Percentiles rank a stretch among this genome's conserved stretches.
These are phyloP conservation scores for Alternaria triticina DNA, from an alignment of 2,329 filamentous ascomycete species.

Conservation along the genomic window DNA sequence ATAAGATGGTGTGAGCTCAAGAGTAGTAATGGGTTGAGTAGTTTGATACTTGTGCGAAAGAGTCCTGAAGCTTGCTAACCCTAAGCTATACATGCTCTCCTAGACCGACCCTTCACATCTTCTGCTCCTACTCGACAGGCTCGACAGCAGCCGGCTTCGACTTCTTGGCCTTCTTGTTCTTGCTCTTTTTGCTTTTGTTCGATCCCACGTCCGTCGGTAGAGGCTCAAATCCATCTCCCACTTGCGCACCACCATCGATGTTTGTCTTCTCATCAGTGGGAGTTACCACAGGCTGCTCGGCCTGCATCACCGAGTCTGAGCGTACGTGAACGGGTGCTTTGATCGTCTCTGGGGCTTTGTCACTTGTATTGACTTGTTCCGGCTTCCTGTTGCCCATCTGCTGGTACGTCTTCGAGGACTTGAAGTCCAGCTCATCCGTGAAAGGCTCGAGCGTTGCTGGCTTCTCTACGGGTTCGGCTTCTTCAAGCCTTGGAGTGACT, in stretches of 20 bases:
- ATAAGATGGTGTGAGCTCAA: too few relatives aligned
- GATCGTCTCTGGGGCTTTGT: background rate
- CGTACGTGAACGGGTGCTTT: conserved; percentile 7
- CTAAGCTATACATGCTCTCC: too few relatives aligned
- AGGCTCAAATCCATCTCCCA: too few relatives aligned
- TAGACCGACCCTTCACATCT: too few relatives aligned
- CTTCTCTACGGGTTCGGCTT: background rate
- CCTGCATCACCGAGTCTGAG: conserved; percentile 23
- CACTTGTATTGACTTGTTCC: background rate
- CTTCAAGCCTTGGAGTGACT: background rate
- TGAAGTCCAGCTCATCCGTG: conserved; percentile 23
- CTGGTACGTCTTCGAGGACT: conserved; percentile 22
- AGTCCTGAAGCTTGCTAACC: too few relatives aligned
- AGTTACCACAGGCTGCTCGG: background rate
- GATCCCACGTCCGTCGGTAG: too few relatives aligned
- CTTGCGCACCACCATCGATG: background rate
- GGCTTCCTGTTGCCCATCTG: conserved; percentile 17
- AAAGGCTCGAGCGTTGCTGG: conserved; percentile 17
- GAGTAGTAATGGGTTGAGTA: too few relatives aligned
- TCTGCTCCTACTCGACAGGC: too few relatives aligned
- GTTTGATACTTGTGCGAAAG: too few relatives aligned
- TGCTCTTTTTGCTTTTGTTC: too few relatives aligned
- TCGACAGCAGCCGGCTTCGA: too few relatives aligned
- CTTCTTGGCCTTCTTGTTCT: too few relatives aligned
- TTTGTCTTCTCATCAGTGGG: background rate